Percentiles rank a stretch among this genome's conserved stretches.
Evolutionary conservation across 2,329 filamentous ascomycete genomes (phyloP).

Genomic region (Hypomyces perniciosus): DNA sequence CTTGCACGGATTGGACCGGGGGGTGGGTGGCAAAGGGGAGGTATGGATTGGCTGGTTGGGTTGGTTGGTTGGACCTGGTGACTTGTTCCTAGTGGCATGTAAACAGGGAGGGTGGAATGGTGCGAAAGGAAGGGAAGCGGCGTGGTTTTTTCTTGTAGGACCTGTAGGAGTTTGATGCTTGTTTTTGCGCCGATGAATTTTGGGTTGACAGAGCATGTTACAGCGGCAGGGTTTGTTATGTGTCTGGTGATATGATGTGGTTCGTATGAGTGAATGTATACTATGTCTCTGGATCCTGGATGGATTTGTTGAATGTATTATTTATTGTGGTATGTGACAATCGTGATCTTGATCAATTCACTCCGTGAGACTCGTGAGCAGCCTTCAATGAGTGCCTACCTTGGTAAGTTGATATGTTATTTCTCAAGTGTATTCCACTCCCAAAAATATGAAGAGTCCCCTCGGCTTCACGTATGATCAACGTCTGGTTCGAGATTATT

Average conservation of each 20-base stretch:
- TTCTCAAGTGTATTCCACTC: too few relatives aligned
- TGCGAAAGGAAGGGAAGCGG: not conserved
- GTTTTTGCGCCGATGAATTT: constrained; percentile 1
- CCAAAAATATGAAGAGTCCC: too few relatives aligned
- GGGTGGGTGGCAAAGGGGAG: not conserved
- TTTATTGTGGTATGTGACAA: too few relatives aligned
- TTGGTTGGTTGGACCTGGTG: constrained; percentile 9
- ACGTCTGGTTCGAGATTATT: too few relatives aligned
- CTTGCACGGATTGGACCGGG: not conserved
- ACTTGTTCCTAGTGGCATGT: constrained; percentile 16
- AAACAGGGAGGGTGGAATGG: constrained; percentile 9
- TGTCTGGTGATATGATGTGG: constrained; percentile 7
- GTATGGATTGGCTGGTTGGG: not conserved
- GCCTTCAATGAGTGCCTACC: too few relatives aligned
- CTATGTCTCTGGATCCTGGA: too few relatives aligned
- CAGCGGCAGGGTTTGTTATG: not conserved
- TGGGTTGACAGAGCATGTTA: constrained; percentile 2
- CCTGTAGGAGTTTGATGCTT: constrained; percentile 17
- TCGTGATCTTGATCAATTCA: too few relatives aligned
- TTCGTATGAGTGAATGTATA: not conserved
- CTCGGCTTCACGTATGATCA: too few relatives aligned
- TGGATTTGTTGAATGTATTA: too few relatives aligned
- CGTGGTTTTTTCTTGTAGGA: constrained; percentile 12
- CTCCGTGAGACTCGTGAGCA: too few relatives aligned
- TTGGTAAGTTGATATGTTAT: too few relatives aligned